A percentile compares a stretch with the other conserved stretches of the same genome.
These are phyloP conservation scores for Pyrenula aspistea DNA, from an alignment of 495 filamentous ascomycete species.

Conservation along the genomic window DNA sequence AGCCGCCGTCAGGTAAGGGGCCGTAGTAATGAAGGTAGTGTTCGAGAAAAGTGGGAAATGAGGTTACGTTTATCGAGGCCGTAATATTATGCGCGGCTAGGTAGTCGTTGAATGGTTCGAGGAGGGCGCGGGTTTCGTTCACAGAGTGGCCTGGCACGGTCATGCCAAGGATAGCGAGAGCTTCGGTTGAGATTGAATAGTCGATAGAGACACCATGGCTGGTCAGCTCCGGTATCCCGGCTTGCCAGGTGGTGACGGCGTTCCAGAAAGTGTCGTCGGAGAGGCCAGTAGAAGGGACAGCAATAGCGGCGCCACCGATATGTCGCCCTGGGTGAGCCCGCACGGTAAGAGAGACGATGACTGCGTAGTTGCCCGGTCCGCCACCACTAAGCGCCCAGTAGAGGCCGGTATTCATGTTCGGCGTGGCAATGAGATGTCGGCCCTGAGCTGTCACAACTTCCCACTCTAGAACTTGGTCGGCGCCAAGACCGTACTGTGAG, in stretches of 20 bases:
- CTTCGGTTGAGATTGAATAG: conserved; percentile 21
- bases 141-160: conserved; percentile 24
- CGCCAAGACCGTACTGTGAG: conserved; percentile 36
- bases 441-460: conserved; percentile 40
- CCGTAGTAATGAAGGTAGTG: background rate
- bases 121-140: background rate
- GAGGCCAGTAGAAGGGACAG: conserved; percentile 28
- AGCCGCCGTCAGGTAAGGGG: background rate
- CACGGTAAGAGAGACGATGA: conserved; percentile 44
- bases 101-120: background rate
- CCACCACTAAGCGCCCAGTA: conserved; percentile 59
- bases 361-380: conserved; percentile 51
- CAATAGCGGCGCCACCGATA: conserved; percentile 17
- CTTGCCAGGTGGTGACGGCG: conserved; percentile 32
- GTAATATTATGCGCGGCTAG: background rate
- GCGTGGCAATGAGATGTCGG: conserved; percentile 27
- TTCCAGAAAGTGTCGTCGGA: conserved; percentile 35
- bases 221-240: conserved; percentile 31
- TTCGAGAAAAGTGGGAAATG: too few relatives aligned
- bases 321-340: conserved; percentile 27
- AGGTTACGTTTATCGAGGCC: too few relatives aligned
- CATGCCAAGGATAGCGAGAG: background rate
- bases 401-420: conserved; percentile 35
- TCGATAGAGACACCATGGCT: conserved; percentile 43
- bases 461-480: conserved; percentile 40